A percentile compares a stretch with the other conserved stretches of the same genome.
phyloP scores from a whole-genome alignment of 768 basidiomycete species.

The Psilocybe sp. region DNA sequence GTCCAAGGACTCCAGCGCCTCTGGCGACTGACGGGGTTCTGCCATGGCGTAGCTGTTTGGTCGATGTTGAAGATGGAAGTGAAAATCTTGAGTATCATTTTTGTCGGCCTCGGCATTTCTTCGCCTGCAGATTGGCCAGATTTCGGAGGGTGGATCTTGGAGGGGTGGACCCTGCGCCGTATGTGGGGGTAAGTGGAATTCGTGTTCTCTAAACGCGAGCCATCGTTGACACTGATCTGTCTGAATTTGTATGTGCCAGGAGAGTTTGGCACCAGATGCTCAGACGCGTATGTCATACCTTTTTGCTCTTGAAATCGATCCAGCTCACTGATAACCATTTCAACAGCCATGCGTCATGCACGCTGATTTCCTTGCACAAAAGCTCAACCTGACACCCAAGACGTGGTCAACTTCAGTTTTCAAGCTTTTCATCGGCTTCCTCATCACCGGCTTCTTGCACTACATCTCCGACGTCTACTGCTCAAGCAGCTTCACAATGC shows the following conservation, averaged over 20 bases:
- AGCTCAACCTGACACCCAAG: slow-evolving; percentile 20
- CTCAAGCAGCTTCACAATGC: neutral
- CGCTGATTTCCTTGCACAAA: slow-evolving; percentile 21
- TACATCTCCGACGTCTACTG: slow-evolving; percentile 7
- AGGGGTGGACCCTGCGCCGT: slow-evolving; percentile 34
- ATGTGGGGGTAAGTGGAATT: slow-evolving; percentile 36
- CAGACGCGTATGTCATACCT: slow-evolving; percentile 21
- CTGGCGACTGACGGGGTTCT: slow-evolving; percentile 11
- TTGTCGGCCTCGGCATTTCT: neutral
- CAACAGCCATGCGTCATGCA: slow-evolving; percentile 24
- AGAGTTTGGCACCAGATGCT: slow-evolving; percentile 34
- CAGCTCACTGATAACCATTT: neutral
- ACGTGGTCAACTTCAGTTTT: slow-evolving; percentile 23
- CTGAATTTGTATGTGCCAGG: slow-evolving; percentile 11
- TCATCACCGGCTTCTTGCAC: slow-evolving; percentile 35
- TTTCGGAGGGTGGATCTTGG: slow-evolving; percentile 26
- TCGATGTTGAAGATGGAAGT: neutral
- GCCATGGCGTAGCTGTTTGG: slow-evolving; percentile 7
- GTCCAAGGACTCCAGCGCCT: neutral
- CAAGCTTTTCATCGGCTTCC: slow-evolving; percentile 33
- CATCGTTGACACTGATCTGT: neutral
- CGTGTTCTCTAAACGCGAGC: neutral
- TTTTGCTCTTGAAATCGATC: neutral
- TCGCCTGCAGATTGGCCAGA: slow-evolving; percentile 31
- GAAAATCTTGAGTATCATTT: slow-evolving; percentile 4